Evolutionary conservation across 768 basidiomycete species (phyloP).

Genomic region (Pisolithus albus): DNA sequence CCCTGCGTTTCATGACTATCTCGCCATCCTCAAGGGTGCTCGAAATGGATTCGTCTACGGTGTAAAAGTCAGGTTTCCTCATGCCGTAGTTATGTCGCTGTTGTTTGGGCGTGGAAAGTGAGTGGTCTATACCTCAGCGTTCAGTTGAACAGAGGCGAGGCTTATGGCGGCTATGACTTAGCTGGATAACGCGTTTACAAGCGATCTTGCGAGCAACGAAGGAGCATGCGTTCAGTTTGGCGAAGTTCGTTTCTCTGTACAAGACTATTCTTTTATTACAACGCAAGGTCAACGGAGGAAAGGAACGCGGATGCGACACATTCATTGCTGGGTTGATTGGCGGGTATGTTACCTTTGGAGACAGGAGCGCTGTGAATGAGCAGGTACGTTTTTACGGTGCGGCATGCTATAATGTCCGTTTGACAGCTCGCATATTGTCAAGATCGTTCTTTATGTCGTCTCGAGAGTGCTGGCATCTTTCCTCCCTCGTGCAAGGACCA

Average conservation of each 20-base stretch:
- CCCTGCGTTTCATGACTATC: conserved; percentile 82
- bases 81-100: conserved; percentile 94
- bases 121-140: conserved; percentile 27
- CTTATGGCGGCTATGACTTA: conserved; percentile 24
- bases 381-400: conserved; percentile 48
- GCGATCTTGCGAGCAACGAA: conserved; percentile 79
- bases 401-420: conserved; percentile 4
- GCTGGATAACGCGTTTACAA: conserved; percentile 62
- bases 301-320: conserved; percentile 73
- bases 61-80: conserved; percentile 88
- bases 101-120: conserved; percentile 90
- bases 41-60: conserved; percentile 88
- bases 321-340: conserved; percentile 91
- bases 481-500: conserved; percentile 66
- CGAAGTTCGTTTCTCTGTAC: conserved; percentile 92
- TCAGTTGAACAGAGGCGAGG: conserved; percentile 1
- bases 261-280: conserved; percentile 82
- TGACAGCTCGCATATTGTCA: conserved; percentile 3
- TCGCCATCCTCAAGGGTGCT: conserved; percentile 91
- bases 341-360: conserved; percentile 84
- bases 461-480: conserved; percentile 89
- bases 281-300: conserved; percentile 72
- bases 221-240: conserved; percentile 87
- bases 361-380: conserved; percentile 83
- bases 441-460: conserved; percentile 97